These are phyloP conservation scores for Bryoerythrophyllum caledonicum DNA, from an alignment of 225 moss, liverwort and hornwort genomes.

Conservation along the genomic window DNA sequence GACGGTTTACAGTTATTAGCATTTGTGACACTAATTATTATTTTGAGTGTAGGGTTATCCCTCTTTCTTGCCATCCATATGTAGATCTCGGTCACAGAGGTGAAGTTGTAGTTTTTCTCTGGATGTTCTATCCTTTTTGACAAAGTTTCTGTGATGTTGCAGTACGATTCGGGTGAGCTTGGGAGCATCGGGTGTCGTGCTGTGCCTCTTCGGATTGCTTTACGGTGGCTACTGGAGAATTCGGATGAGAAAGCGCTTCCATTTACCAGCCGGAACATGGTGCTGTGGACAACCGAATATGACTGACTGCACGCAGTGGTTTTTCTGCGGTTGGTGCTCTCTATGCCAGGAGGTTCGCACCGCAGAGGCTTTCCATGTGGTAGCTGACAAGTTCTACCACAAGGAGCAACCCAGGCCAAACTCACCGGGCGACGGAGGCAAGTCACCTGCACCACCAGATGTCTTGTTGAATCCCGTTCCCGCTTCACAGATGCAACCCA, in stretches of 20 bases:
- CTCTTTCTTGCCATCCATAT: background rate
- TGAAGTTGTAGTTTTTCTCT: background rate
- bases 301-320: conserved; percentile 87
- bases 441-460: background rate
- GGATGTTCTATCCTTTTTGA: conserved; percentile 1
- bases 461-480: conserved; percentile 41
- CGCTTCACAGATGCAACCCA: conserved; percentile 34
- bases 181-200: conserved; percentile 61
- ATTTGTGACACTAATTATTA: no score
- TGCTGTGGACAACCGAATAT: conserved; percentile 68
- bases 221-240: conserved; percentile 96
- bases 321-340: conserved; percentile 81
- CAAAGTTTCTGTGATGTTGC: conserved; percentile 16
- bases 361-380: conserved; percentile 74
- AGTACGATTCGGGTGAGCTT: conserved; percentile 58
- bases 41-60: background rate
- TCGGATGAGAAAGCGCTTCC: conserved; percentile 77
- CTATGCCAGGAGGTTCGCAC: conserved; percentile 97
- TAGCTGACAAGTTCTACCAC: conserved; percentile 76
- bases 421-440: conserved; percentile 30
- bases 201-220: conserved; percentile 77
- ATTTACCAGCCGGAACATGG: conserved; percentile 57
- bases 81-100: background rate
- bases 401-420: conserved; percentile 29
- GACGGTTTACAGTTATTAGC: no score